Base-by-base conservation (phyloP, 129 eudicot species). In the Artemisia tridentata region DNA sequence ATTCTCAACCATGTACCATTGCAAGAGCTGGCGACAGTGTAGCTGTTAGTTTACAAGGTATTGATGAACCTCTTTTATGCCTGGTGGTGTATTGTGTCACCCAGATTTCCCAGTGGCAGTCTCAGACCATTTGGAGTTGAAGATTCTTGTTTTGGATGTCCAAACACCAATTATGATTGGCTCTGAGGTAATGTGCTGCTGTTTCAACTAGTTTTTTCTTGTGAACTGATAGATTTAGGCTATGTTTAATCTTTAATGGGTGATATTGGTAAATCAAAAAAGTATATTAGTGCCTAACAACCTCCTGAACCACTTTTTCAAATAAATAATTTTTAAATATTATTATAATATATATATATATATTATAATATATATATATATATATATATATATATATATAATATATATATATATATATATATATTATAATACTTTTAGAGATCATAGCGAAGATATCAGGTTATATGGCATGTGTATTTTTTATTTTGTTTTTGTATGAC, bases 11-110 rank as follows among this genome's bases (percentile, higher is more conserved):
- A 8, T 87, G 92, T 74, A 38, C 50, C 50, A 61, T 86, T 64
- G 96, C 97, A 58, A 82, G 97, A 81, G 93, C 99, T 1, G 97
- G 99, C 63, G 97, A 95, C 74, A 95, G 75, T 73, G 93, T 90
- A 29, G 84, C 91, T 59, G 86, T 95, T 59, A 80, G 77, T 84
- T 72, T 90, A 67, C 99, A 87, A 81, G 93, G 91, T 20, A 72
- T 95, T 63, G 99, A 95, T 41, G 78, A 50, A 85, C 66, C 69
- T 75, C 45, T 25, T 86, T 90, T 27, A 63, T 72, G 20, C 84
- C 99, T 50, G 99, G 99, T 8, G 95, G 91, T 58, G 99, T 95
- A 17, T 69, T 95, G 69, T 95, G 99, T 73, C 99, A 95, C 76
- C 99, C 99, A 2, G 91, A 88, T 82, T 95, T 85, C 72, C 97